These are phyloP conservation scores for Malus hybrid DNA, from an alignment of 331 rosid genomes.

Conservation along the genomic window DNA sequence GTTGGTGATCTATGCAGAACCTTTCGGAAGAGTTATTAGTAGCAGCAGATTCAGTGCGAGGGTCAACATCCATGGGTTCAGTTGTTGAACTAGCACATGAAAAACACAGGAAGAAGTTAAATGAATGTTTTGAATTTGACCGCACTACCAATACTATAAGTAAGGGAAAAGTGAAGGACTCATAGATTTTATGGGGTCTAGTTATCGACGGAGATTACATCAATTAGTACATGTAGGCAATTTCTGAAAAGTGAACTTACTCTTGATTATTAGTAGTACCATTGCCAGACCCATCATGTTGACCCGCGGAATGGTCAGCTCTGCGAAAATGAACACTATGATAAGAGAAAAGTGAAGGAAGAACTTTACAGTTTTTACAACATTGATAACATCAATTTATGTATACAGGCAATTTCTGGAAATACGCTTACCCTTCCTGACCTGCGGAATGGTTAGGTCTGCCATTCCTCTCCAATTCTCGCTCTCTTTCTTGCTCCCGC, in stretches of 20 bases:
- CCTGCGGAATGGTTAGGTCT: conserved; percentile 27
- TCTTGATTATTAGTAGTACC: not conserved
- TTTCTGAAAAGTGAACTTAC: not conserved
- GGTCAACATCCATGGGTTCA: conserved; percentile 70
- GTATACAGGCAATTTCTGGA: not conserved
- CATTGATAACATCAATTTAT: not conserved
- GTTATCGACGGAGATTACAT: not conserved
- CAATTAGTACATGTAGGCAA: not conserved
- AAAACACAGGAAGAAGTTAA: not conserved
- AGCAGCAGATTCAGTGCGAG: conserved; percentile 41
- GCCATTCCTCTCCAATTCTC: conserved; percentile 58
- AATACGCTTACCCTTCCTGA: conserved; percentile 2
- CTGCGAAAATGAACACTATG: no score
- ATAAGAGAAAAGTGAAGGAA: no score
- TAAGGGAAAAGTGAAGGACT: no score
- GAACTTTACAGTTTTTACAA: no score
- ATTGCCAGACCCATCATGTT: not conserved
- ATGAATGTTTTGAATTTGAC: not conserved
- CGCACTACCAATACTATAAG: no score
- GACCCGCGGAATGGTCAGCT: conserved; percentile 7
- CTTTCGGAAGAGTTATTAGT: conserved; percentile 53
- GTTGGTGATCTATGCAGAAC: conserved; percentile 24
- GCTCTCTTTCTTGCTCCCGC: conserved; percentile 76
- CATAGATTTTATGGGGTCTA: no score
- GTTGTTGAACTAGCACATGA: conserved; percentile 33